Conservation (phyloP, 352 stramenopile species). For the Phytophthora megakarya region DNA sequence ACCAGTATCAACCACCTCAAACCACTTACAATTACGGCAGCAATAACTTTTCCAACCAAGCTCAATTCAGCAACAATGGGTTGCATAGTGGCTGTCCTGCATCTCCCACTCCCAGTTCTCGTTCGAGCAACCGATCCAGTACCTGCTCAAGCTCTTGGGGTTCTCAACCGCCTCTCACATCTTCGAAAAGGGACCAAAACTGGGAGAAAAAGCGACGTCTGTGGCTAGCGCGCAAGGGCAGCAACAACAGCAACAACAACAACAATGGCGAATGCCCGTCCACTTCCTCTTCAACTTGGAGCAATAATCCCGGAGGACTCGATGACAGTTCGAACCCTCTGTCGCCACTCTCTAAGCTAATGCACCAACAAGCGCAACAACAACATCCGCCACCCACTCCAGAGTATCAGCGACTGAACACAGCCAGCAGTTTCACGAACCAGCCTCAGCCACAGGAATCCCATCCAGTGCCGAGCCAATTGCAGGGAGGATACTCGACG, state of each 20-base stretch:
- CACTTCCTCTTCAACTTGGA: constrained; percentile 26
- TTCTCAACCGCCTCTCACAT: constrained; percentile 68
- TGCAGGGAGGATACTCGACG: constrained; percentile 2
- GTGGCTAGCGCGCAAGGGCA: constrained; percentile 68
- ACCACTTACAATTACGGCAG: constrained; percentile 16
- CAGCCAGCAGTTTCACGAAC: constrained; percentile 20
- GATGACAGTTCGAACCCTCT: constrained; percentile 36
- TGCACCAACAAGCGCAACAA: constrained; percentile 59
- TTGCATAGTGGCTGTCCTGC: constrained; percentile 19
- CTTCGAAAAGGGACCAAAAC: constrained; percentile 81
- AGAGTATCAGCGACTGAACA: constrained; percentile 25
- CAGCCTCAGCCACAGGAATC: constrained; percentile 3
- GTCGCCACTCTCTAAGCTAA: constrained; percentile 76
- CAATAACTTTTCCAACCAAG: constrained; percentile 16
- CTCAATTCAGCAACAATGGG: constrained; percentile 21
- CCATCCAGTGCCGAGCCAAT: constrained; percentile 4
- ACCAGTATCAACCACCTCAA: constrained; percentile 19
- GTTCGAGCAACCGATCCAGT: constrained; percentile 21
- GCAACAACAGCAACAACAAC: constrained; percentile 22
- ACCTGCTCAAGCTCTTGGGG: constrained; percentile 42
- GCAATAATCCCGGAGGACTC: not conserved
- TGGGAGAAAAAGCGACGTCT: constrained; percentile 79
- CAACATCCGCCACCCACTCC: constrained; percentile 19
- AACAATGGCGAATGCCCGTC: constrained; percentile 2
- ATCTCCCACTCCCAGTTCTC: constrained; percentile 24